Conservation (phyloP, 306 rosid species). For the Hylodesmum podocarpum region DNA sequence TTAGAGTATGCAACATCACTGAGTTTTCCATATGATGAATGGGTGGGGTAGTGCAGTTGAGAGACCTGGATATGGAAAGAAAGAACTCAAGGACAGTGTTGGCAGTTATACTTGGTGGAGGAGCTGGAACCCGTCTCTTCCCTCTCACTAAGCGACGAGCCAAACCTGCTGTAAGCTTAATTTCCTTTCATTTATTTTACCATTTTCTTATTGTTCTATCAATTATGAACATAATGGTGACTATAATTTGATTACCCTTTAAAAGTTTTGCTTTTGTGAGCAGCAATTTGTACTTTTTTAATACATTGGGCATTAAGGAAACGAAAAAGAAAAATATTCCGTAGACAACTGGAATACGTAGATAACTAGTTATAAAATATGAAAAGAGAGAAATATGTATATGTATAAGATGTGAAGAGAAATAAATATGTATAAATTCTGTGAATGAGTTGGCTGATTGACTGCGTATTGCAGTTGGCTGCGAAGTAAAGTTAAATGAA, state of each 20-base stretch:
- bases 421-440: too few species aligned
- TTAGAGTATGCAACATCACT: neutral
- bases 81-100: conserved; percentile 71
- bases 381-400: too few species aligned
- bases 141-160: conserved; percentile 95
- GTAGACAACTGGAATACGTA: too few species aligned
- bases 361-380: too few species aligned
- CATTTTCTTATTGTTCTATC: neutral
- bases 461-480: too few species aligned
- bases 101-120: conserved; percentile 90
- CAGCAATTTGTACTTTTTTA: too few species aligned
- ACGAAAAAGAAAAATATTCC: too few species aligned
- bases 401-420: too few species aligned
- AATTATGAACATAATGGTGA: neutral
- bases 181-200: neutral
- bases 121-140: conserved; percentile 97
- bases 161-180: conserved; percentile 80
- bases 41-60: conserved; percentile 59
- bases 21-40: conserved; percentile 24
- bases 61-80: conserved; percentile 51
- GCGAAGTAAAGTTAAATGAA: too few species aligned
- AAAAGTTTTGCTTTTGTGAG: neutral
- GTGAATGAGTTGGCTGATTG: too few species aligned
- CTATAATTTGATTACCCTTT: neutral
- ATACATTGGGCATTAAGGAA: neutral